Evolutionary conservation across 768 basidiomycete species (phyloP), one percentile per base, ranked within the genome.

Genomic region (Termitomyces sp.): DNA sequence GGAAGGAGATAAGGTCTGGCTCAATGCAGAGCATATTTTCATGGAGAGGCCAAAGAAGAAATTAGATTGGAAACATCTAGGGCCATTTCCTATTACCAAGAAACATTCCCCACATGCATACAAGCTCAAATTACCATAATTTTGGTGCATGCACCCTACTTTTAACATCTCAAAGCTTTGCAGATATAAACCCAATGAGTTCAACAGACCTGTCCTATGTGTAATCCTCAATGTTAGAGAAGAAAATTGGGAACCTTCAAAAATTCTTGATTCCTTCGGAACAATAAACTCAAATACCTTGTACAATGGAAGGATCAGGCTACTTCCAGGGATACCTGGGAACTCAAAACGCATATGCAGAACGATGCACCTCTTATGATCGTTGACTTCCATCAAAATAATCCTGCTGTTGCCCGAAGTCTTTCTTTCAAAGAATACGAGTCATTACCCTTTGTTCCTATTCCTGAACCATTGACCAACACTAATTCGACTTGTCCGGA

Each of bases 1-100:
- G 5, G 27, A 39, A 1, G 63, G 64, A 5, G 62, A 65, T 23
- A 41, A 56, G n/a, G n/a, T n/a, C n/a, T n/a, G n/a, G n/a, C n/a
- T n/a, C n/a, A n/a, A n/a, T n/a, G n/a, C n/a, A n/a, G n/a, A n/a
- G 65, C 71, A 1, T 64, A 63, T 22, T 38, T 70, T 0, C 59
- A 67, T 25, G 55, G 42, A 0, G 46, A 50, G 4, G 67, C 63
- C 63, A 0, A 65, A 25, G 51, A 64, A 50, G 49, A 54, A 48
- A 22, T 13, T 54, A 0, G 31, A 41, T 29, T 44, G 52, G 22
- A 46, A 35, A 7, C 22, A 25, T 5, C 15, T 42, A 13, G 41
- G 41, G 25, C 41, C 15, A 16, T 43, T 43, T 5, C 1, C 7
- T 0, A 27, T 43, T 2, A 25, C 10, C 10, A 43, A 16, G 15